Evolutionary conservation across 2,329 filamentous ascomycete species (phyloP), one percentile per base, ranked within the genome.

Genomic region (Graphium sp.): DNA sequence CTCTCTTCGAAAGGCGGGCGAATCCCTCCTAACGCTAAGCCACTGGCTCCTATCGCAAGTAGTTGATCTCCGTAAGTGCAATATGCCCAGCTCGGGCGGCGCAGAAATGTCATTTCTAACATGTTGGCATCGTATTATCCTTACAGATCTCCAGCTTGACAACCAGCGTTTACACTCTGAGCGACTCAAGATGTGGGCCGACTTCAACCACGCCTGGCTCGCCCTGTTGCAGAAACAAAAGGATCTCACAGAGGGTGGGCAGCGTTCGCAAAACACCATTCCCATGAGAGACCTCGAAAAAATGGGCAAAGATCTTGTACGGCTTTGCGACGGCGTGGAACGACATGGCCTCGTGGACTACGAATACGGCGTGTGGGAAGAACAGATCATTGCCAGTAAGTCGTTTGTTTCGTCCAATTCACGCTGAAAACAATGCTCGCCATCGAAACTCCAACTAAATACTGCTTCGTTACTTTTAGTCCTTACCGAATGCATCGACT

Each of bases 331-430:
- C 47, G 69, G 69, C 28, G 68, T 95, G 36, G 87, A 95, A 50
- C 75, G 78, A 39, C 76, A 91, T 46, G 89, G 89, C n/a, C 58
- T 98, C 26, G 83, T 98, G 8, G 89, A 98, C 54, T 98, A 95
- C 48, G 79, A 95, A 44, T 91, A 93, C 56, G 89, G 89, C 7
- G 81, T 95, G 16, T 91, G 83, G 70, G 89, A 95, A 52, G 85
- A 95, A 46, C 74, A 81, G 45, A 94, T 95, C 41, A 69, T 89
- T 40, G 67, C 69, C 33, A 66, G 85, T 93, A 60, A 53, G 80
- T 63, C n/a, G n/a, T n/a, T n/a, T n/a, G n/a, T n/a, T n/a, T n/a
- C n/a, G n/a, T n/a, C n/a, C n/a, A n/a, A 15, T 20, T 5, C n/a
- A n/a, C n/a, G n/a, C n/a, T n/a, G n/a, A n/a, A n/a, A n/a, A n/a